phyloP scores from a whole-genome alignment of 805 yeast genomes.

The Pichia ethanolica region DNA sequence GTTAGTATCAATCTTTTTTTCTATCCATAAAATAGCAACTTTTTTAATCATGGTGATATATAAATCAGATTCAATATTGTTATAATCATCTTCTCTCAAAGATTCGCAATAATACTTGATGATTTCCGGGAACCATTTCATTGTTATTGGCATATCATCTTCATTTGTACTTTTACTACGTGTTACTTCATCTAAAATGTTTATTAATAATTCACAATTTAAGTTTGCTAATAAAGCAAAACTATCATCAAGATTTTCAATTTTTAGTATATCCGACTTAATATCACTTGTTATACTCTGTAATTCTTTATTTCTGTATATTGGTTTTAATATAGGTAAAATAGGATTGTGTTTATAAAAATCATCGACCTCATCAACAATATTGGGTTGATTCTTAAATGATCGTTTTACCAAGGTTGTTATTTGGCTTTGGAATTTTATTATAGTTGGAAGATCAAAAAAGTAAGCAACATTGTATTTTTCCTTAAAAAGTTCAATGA shows the following conservation, averaged over 20 bases:
- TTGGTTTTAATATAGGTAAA: slow-evolving; percentile 20
- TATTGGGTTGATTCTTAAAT: slow-evolving; percentile 5
- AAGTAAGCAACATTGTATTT: slow-evolving; percentile 3
- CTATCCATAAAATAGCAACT: slow-evolving; percentile 16
- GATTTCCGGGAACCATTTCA: slow-evolving; percentile 22
- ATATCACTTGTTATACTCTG: slow-evolving; percentile 2
- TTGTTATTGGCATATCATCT: slow-evolving; percentile 10
- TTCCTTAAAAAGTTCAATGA: not conserved
- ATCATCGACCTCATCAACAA: slow-evolving; percentile 14
- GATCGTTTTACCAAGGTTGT: slow-evolving; percentile 4
- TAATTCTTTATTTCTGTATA: slow-evolving; percentile 10
- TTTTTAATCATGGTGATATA: slow-evolving; percentile 16
- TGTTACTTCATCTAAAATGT: not conserved
- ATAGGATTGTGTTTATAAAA: slow-evolving; percentile 21
- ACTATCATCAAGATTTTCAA: not conserved
- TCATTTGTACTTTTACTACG: not conserved
- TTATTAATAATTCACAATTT: not conserved
- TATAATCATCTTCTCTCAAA: slow-evolving; percentile 12
- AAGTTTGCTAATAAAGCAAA: too few species aligned
- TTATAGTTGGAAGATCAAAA: not conserved
- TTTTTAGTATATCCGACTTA: not conserved
- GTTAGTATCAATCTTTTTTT: slow-evolving; percentile 6
- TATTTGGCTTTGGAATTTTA: slow-evolving; percentile 6
- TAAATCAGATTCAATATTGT: slow-evolving; percentile 14
- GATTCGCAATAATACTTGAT: slow-evolving; percentile 17